These are phyloP conservation scores for Phaseolus coccineus DNA, from an alignment of 331 rosid genomes.

Conservation along the genomic window DNA sequence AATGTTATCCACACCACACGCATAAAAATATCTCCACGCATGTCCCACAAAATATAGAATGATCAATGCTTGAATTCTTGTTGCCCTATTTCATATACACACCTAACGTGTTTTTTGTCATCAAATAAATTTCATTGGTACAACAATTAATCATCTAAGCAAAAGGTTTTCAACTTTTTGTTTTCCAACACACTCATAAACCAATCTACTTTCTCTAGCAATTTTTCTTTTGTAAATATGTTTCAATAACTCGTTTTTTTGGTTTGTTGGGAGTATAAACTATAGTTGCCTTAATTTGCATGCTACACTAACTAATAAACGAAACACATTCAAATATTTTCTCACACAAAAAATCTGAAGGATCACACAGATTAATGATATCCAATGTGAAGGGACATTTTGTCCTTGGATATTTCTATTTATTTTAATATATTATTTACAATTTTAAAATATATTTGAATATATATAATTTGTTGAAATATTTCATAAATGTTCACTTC, in stretches of 20 bases:
- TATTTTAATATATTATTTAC: background rate
- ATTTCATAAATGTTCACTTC: too few relatives aligned
- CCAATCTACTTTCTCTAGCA: background rate
- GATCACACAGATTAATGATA: background rate
- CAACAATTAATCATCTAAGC: background rate
- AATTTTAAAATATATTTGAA: too few relatives aligned
- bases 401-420: background rate
- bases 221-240: background rate
- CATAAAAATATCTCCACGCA: background rate
- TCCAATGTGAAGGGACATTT: background rate
- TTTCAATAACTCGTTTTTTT: background rate
- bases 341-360: background rate
- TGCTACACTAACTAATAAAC: background rate
- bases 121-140: background rate
- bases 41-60: slow-evolving; percentile 9
- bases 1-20: background rate
- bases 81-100: background rate
- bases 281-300: background rate
- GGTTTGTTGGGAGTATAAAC: background rate
- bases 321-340: background rate
- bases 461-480: too few relatives aligned
- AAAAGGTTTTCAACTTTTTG: background rate
- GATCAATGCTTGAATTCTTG: background rate
- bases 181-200: too few relatives aligned
- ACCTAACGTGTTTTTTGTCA: background rate